Base-by-base conservation (phyloP, 306 rosid genomes). In the Oemleria cerasiformis region DNA sequence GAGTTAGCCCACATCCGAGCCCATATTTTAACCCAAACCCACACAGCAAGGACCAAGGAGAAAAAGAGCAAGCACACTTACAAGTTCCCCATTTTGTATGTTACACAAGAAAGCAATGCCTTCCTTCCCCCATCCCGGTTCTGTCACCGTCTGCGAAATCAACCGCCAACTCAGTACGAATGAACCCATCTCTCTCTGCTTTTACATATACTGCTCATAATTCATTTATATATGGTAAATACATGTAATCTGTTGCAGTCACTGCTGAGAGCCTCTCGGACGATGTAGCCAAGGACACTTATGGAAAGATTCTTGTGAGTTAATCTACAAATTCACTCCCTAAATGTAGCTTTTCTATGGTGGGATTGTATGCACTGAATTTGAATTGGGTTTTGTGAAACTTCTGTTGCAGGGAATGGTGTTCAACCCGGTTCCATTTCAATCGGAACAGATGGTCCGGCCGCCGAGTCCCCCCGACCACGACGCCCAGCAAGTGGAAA, bases 121-220 rank as follows among this genome's bases (percentile, higher is more conserved):
- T 75, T 85, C 96, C 50, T 84, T 91, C 77, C 98, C 98, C 73
- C 81, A 84, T 60, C 88, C 85, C 7, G 92, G 94, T 63, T 86
- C 88, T n/a, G 79, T 88, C 86, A 88, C 98, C 61, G 61, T 93
- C 66, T 93, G 97, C 81, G 98, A 93, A 86, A 84, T 93, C 83
- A 91, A 93, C 69, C 98, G 98, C 17, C 86, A 91, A 56, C 96
- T 90, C 63, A 87, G 98, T 89, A 65, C 5, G 78, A 38, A 19
- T 19, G 75, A 41, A 9, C 23, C 30, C 1, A 11, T 5, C 1
- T 53, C 17, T 63, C 17, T 17, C 60, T 50, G 56, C 39, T 14
- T 49, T 30, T 30, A 2, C 36, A 30, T 30, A 30, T 30, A 30
- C 36, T 3, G 36, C 36, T 30, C 36, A 30, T 30, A 30, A 1